Base-by-base conservation (phyloP, 176 grass and related monocot species). In the Bolboschoenus planiculmis region DNA sequence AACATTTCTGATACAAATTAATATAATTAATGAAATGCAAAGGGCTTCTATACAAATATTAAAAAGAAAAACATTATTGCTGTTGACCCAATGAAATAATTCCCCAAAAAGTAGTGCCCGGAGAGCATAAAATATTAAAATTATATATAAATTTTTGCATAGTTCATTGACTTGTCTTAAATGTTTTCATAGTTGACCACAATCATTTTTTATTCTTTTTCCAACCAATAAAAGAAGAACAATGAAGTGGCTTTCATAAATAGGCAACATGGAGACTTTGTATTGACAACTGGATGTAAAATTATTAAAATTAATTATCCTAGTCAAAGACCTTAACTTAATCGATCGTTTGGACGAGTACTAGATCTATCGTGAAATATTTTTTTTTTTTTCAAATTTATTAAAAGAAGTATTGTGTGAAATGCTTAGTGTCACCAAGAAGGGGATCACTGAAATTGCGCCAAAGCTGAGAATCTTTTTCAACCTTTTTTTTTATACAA, bases 201-300 rank as follows among this genome's bases (percentile, higher is more conserved):
- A 43, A 42, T 4, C 6, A 42, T 65, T 48, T 60, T 82, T 18
- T 82, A 46, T 46, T 61, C 14, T 18, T 46, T 82, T 29, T 60
- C 56, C 56, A 82, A 82, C 79, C 79, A 82, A 82, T 82, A 29
- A 62, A 23, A 47, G 79, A 65, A 82, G 79, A 82, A 82, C 9
- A 64, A 44, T 82, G 9, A 82, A 46, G 79, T 82, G 23, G 21
- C 58, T 82, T 82, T 80, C 54, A 80, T 61, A 80, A 80, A 60
- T 60, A 7, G 78, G 54, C 78, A 80, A 80, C 78, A 80, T 80
- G 78, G 78, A 64, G 59, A 81, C 79, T 81, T 64, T 46, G 56
- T 20, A 62, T 62, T 62, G 57, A 81, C 79, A 82, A 82, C 79
- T 82, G 79, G 79, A 82, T 65, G 36, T 64, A 65, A 16, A 10